Percentiles rank a stretch among this genome's conserved stretches.
phyloP scores from a whole-genome alignment of 1,284 basidiomycete genomes.

The Sporisorium sorghi region DNA sequence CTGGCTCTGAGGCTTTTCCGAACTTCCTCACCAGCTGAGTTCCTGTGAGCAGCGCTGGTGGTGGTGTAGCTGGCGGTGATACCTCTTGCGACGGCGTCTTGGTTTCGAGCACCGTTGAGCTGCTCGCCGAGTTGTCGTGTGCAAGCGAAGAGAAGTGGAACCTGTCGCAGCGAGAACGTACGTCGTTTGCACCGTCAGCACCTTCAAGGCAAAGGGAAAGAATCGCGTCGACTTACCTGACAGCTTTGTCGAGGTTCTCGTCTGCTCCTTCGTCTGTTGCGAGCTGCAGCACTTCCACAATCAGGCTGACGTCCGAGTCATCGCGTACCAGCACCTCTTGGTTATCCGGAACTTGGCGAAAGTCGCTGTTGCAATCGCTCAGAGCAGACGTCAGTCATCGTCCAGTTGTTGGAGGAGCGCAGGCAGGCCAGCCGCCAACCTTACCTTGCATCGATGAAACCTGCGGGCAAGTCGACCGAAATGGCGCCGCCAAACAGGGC shows the following conservation, averaged over 20 bases:
- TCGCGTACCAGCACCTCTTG: slow-evolving; percentile 91
- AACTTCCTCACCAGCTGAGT: slow-evolving; percentile 63
- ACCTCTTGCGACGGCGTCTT: slow-evolving; percentile 28
- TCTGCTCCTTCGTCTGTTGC: slow-evolving; percentile 75
- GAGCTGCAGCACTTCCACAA: slow-evolving; percentile 85
- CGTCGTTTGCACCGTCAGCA: no score
- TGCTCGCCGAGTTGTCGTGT: slow-evolving; percentile 85
- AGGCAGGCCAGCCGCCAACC: slow-evolving; percentile 61
- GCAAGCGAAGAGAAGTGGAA: slow-evolving; percentile 92
- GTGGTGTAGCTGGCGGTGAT: slow-evolving; percentile 34
- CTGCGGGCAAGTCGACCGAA: slow-evolving; percentile 74
- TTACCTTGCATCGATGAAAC: slow-evolving; percentile 87
- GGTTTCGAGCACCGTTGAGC: slow-evolving; percentile 73
- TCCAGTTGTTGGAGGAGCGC: not conserved
- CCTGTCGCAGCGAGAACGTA: slow-evolving; percentile 70
- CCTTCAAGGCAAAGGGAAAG: no score
- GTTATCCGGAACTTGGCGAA: slow-evolving; percentile 94
- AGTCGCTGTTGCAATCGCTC: slow-evolving; percentile 73
- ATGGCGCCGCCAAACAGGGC: slow-evolving; percentile 80
- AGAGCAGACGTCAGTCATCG: not conserved
- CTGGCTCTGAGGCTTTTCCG: slow-evolving; percentile 46
- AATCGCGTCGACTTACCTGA: slow-evolving; percentile 53
- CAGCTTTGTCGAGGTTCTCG: slow-evolving; percentile 70
- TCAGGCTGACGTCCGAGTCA: slow-evolving; percentile 79
- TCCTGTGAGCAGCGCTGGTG: slow-evolving; percentile 51